These are phyloP conservation scores for Adansonia digitata DNA, from an alignment of 345 rosid species.

Conservation along the genomic window DNA sequence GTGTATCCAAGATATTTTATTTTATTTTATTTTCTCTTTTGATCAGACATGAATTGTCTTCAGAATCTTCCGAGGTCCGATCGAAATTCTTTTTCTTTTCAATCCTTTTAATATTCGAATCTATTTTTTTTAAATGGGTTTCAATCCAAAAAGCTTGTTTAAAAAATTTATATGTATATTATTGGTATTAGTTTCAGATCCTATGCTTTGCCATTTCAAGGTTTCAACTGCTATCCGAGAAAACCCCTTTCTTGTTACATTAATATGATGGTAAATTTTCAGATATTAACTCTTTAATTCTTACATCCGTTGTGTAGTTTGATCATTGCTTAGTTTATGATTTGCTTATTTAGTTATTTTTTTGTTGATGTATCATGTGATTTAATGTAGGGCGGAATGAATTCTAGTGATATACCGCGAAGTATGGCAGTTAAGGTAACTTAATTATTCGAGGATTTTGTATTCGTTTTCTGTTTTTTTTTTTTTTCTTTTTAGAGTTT, in stretches of 20 bases:
- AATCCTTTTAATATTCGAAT: neutral
- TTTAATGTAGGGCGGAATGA: slow-evolving; percentile 43
- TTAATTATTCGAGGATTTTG: neutral
- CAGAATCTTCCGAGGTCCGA: slow-evolving; percentile 60
- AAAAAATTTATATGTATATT: neutral
- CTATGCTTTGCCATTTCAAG: slow-evolving; percentile 38
- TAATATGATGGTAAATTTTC: slow-evolving; percentile 24
- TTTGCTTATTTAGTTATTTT: neutral
- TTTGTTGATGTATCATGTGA: neutral
- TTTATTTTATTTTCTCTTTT: slow-evolving; percentile 6
- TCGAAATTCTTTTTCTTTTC: neutral
- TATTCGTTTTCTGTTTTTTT: neutral
- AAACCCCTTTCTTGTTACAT: slow-evolving; percentile 31
- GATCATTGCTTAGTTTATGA: neutral
- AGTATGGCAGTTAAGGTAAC: slow-evolving; percentile 50
- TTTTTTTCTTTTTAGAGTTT: neutral
- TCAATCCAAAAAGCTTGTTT: neutral
- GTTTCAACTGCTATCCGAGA: slow-evolving; percentile 35
- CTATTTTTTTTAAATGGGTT: neutral
- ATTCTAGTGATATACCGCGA: slow-evolving; percentile 24
- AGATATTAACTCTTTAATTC: neutral
- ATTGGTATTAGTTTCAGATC: slow-evolving; percentile 40
- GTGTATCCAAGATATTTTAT: neutral
- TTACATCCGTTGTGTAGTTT: neutral
- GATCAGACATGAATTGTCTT: slow-evolving; percentile 50